Conservation (phyloP, 306 rosid genomes). For the Corylus avellana region DNA sequence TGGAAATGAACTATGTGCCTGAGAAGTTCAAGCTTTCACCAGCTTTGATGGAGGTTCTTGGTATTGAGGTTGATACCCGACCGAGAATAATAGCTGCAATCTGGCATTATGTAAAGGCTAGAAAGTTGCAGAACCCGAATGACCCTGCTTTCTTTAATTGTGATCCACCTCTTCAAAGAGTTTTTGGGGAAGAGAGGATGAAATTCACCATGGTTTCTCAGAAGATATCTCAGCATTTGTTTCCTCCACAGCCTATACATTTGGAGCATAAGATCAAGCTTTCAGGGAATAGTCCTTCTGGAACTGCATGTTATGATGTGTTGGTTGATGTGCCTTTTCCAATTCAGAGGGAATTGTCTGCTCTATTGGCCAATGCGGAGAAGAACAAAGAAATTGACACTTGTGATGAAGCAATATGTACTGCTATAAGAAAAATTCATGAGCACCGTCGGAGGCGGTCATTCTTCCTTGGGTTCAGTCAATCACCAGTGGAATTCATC, state of each 20-base stretch:
- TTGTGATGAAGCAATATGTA: conserved; percentile 89
- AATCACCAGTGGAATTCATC: conserved; percentile 94
- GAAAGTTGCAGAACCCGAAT: conserved; percentile 83
- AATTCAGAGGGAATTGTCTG: conserved; percentile 88
- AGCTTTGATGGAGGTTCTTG: conserved; percentile 91
- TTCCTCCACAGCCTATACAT: conserved; percentile 83
- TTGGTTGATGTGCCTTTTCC: conserved; percentile 93
- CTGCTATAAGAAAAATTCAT: conserved; percentile 84
- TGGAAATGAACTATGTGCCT: conserved; percentile 93
- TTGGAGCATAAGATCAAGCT: conserved; percentile 93
- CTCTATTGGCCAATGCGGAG: conserved; percentile 81
- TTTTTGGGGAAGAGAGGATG: conserved; percentile 94
- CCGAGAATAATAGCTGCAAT: conserved; percentile 94
- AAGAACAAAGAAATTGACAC: conserved; percentile 93
- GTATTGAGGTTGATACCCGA: conserved; percentile 97
- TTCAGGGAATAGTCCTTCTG: conserved; percentile 83
- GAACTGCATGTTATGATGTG: conserved; percentile 96
- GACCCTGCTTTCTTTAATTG: conserved; percentile 86
- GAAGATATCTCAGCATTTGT: conserved; percentile 91
- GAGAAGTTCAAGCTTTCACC: conserved; percentile 94
- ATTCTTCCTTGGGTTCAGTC: conserved; percentile 96
- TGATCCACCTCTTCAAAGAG: conserved; percentile 89
- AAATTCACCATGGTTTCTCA: conserved; percentile 90
- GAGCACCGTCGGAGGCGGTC: conserved; percentile 96
- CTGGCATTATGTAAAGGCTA: conserved; percentile 99